Percentiles rank a stretch among this genome's conserved stretches.
These are phyloP conservation scores for Avena insularis DNA, from an alignment of 176 grass and related monocot species.

Conservation along the genomic window DNA sequence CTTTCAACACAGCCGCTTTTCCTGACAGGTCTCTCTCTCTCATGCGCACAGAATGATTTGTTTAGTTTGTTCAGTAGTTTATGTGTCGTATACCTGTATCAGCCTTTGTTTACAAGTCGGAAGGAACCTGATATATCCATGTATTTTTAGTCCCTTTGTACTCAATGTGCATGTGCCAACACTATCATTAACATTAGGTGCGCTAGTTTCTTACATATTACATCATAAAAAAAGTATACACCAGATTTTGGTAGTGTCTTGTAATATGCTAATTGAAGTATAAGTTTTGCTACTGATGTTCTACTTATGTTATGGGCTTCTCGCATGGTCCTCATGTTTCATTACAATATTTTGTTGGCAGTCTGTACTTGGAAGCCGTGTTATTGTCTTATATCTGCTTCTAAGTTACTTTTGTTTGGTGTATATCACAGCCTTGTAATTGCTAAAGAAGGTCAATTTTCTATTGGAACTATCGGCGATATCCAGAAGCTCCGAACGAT, in stretches of 20 bases:
- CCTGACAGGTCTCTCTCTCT: constrained; percentile 73
- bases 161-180: background rate
- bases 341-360: background rate
- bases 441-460: constrained; percentile 91
- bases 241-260: background rate
- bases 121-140: background rate
- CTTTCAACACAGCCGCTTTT: constrained; percentile 93
- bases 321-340: background rate
- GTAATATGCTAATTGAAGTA: background rate
- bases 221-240: background rate
- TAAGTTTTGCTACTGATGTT: background rate
- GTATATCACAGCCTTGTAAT: constrained; percentile 72
- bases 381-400: constrained; percentile 24
- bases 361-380: background rate
- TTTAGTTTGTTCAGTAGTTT: background rate
- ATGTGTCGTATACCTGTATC: constrained; percentile 28
- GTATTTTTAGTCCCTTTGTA: background rate
- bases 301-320: constrained; percentile 1
- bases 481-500: constrained; percentile 92
- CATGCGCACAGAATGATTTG: background rate
- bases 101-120: constrained; percentile 6
- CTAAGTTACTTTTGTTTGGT: constrained; percentile 1
- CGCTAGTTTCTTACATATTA: background rate
- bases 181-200: background rate
- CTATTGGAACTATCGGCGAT: constrained; percentile 51